Evolutionary conservation across 257 asterid species (phyloP), one percentile per base, ranked within the genome.

Genomic region (Ocimum tenuiflorum): DNA sequence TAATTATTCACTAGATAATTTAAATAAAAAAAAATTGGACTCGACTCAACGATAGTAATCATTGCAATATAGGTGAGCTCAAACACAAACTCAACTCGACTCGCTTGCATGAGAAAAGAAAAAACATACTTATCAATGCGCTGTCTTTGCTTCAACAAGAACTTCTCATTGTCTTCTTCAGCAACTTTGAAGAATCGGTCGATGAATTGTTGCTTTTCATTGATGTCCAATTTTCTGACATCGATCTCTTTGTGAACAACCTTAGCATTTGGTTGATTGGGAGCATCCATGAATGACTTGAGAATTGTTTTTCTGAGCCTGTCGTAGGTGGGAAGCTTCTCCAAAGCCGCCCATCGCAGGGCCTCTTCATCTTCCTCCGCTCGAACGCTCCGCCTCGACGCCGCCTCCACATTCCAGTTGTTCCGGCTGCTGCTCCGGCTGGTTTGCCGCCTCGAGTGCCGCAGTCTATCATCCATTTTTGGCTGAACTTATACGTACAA

Each of bases 321-420:
- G 31, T 91, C 91, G 41, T 86, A 88, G 0, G 98, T 91, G 0
- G 98, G 96, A 0, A 91, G 73, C 75, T 84, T 91, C 65, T 91
- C 98, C 9, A 91, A 43, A 9, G 96, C 96, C 1, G 96, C 98
- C 98, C 96, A 91, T 42, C 82, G 54, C 17, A 91, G 74, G 11
- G 96, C 95, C 45, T 89, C 98, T 42, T 91, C 98, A 19, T 91
- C 98, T 6, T 85, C 96, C 59, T 74, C 88, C 0, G 78, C 91
- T 1, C 81, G 77, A 7, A 24, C 66, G 69, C 91, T 85, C 19
- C 74, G 76, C 66, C 87, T 61, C 13, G 63, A 23, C 35, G 60
- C 65, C 15, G 62, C 7, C 74, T 88, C 96, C 70, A 85, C 55
- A 1, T 36, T 67, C 88, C 89, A 79, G 48, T 43, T 70, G 8